Conservation (phyloP, 139 green algal species). For the Nannochloris sp. region DNA sequence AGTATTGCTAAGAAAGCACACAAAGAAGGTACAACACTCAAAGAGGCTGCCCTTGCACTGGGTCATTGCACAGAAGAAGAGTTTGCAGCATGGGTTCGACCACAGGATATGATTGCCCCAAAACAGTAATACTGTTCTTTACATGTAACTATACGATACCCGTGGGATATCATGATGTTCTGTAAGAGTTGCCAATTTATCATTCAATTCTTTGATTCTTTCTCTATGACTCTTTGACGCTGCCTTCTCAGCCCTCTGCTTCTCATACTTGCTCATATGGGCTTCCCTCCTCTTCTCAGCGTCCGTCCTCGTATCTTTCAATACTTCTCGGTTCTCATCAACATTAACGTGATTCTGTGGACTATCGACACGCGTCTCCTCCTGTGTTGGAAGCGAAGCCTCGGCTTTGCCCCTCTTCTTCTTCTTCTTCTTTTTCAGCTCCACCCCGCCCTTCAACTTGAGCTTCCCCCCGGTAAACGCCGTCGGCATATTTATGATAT, state of each 20-base stretch:
- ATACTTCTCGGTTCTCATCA: neutral
- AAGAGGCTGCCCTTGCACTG: slow-evolving; percentile 72
- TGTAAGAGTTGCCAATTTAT: slow-evolving; percentile 26
- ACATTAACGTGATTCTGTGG: neutral
- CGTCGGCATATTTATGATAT: neutral
- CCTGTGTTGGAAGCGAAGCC: neutral
- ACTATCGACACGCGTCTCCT: neutral
- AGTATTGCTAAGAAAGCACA: slow-evolving; percentile 91
- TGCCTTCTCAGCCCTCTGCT: slow-evolving; percentile 49
- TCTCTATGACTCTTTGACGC: slow-evolving; percentile 73
- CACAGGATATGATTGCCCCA: slow-evolving; percentile 79
- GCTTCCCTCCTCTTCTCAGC: slow-evolving; percentile 67
- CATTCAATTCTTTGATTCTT: slow-evolving; percentile 52
- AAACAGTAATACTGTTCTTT: slow-evolving; percentile 10
- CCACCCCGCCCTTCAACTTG: slow-evolving; percentile 75
- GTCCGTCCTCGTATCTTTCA: slow-evolving; percentile 60
- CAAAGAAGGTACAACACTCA: slow-evolving; percentile 78
- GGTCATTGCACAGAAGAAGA: slow-evolving; percentile 58
- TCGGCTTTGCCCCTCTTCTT: slow-evolving; percentile 41
- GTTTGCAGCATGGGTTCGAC: slow-evolving; percentile 84
- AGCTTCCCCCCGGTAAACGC: slow-evolving; percentile 75
- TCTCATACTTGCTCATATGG: slow-evolving; percentile 52
- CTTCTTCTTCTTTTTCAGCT: slow-evolving; percentile 64
- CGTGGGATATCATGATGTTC: slow-evolving; percentile 26
- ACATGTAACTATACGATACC: slow-evolving; percentile 15